phyloP scores from a whole-genome alignment of 306 rosid species.

The Trifolium subterraneum region DNA sequence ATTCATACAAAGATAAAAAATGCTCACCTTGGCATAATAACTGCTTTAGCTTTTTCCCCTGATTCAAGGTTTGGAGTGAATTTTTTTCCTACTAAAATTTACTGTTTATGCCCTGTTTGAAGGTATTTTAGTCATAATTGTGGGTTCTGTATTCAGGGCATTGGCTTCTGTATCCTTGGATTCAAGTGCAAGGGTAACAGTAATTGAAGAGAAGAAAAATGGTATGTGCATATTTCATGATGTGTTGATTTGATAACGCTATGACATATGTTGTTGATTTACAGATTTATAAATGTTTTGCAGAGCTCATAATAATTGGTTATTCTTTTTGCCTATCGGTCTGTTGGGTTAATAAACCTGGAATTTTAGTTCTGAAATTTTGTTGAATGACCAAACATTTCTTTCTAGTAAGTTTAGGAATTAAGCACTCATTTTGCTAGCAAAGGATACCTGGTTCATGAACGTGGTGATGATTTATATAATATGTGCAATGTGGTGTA shows the following conservation, averaged over 20 bases:
- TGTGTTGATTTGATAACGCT: conserved; percentile 19
- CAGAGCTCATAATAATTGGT: not conserved
- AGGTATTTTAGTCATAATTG: conserved; percentile 32
- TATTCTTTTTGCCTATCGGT: not conserved
- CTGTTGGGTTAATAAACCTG: not conserved
- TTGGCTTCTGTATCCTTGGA: conserved; percentile 91
- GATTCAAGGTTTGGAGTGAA: conserved; percentile 79
- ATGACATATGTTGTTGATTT: conserved; percentile 14
- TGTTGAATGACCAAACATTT: too few relatives aligned
- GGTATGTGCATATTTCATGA: conserved; percentile 54
- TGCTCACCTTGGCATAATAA: conserved; percentile 90
- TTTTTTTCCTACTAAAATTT: conserved; percentile 21
- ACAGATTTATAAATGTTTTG: conserved; percentile 30
- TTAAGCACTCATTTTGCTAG: not conserved
- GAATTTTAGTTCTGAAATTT: not conserved
- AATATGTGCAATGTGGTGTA: not conserved
- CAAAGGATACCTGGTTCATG: not conserved
- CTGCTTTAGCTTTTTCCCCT: conserved; percentile 79
- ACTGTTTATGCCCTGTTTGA: conserved; percentile 23
- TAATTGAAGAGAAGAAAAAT: conserved; percentile 61
- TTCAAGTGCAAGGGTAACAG: conserved; percentile 80
- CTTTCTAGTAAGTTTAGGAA: not conserved
- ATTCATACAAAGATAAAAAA: conserved; percentile 61
- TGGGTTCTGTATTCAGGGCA: conserved; percentile 56
- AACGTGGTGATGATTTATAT: not conserved